phyloP scores from a whole-genome alignment of 305 asterid species.

The Fraxinus albicans region DNA sequence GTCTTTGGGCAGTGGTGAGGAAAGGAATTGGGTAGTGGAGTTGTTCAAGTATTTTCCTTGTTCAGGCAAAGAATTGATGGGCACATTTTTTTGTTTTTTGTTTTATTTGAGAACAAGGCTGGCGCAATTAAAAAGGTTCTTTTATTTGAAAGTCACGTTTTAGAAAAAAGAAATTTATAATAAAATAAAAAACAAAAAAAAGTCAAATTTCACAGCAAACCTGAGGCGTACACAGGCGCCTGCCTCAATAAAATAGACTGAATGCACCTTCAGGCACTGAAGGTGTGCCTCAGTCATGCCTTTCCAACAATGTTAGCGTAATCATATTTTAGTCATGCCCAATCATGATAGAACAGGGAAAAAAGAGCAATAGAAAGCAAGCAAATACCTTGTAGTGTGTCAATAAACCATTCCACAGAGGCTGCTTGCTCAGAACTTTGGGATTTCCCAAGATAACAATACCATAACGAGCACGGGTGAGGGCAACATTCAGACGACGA shows the following conservation, averaged over 20 bases:
- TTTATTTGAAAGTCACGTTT: not conserved
- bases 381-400: slow-evolving; percentile 87
- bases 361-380: slow-evolving; percentile 12
- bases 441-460: slow-evolving; percentile 97
- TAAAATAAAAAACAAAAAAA: not conserved
- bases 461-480: slow-evolving; percentile 99
- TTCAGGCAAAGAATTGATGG: not conserved
- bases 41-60: not conserved
- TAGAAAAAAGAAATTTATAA: not conserved
- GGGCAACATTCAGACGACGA: slow-evolving; percentile 98
- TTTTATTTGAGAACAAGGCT: not conserved
- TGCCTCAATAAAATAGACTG: not conserved
- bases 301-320: not conserved
- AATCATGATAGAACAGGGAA: not conserved
- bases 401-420: slow-evolving; percentile 91
- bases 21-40: not conserved
- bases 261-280: not conserved
- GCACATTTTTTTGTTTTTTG: not conserved
- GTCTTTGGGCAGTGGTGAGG: not conserved
- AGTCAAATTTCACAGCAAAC: not conserved
- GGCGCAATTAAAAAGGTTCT: not conserved
- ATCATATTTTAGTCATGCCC: not conserved
- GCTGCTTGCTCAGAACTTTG: slow-evolving; percentile 96
- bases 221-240: not conserved
- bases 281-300: not conserved